These are phyloP conservation scores for Exophiala xenobiotica DNA, from an alignment of 2,329 filamentous ascomycete genomes.

Conservation along the genomic window DNA sequence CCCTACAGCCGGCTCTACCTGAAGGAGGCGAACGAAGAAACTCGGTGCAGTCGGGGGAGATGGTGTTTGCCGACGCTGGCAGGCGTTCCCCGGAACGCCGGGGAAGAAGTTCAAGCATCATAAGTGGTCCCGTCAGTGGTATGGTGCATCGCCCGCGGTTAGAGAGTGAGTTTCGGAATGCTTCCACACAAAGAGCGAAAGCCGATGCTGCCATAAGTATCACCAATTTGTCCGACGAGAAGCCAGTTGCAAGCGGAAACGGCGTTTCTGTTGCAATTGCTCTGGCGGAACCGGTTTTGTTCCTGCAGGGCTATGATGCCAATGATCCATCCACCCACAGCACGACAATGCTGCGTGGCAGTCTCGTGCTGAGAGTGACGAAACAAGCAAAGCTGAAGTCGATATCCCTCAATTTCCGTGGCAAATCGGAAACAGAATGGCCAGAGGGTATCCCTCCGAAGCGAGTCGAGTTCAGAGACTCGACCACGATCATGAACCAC, in stretches of 20 bases:
- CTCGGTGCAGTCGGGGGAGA: slow-evolving; percentile 33
- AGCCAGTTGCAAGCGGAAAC: slow-evolving; percentile 49
- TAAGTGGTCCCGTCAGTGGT: slow-evolving; percentile 31
- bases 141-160: slow-evolving; percentile 31
- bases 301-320: slow-evolving; percentile 50
- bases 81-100: slow-evolving; percentile 25
- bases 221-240: slow-evolving; percentile 44
- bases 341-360: slow-evolving; percentile 82
- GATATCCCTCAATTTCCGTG: slow-evolving; percentile 80
- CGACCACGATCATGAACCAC: slow-evolving; percentile 82
- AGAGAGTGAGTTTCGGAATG: slow-evolving; percentile 27
- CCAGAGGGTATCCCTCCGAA: slow-evolving; percentile 90
- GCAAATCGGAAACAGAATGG: slow-evolving; percentile 88
- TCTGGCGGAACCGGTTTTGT: slow-evolving; percentile 50
- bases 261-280: slow-evolving; percentile 48
- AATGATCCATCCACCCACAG: slow-evolving; percentile 57
- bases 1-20: slow-evolving; percentile 33
- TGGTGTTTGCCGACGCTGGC: slow-evolving; percentile 30
- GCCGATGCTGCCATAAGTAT: slow-evolving; percentile 35
- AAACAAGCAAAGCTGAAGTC: slow-evolving; percentile 94
- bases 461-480: slow-evolving; percentile 79
- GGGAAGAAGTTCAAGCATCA: slow-evolving; percentile 27
- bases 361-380: slow-evolving; percentile 74
- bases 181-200: slow-evolving; percentile 22
- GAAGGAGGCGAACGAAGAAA: slow-evolving; percentile 40